Evolutionary conservation across 192 early-diverging fungal genomes (phyloP).

Genomic region (Umbelopsis sp.): DNA sequence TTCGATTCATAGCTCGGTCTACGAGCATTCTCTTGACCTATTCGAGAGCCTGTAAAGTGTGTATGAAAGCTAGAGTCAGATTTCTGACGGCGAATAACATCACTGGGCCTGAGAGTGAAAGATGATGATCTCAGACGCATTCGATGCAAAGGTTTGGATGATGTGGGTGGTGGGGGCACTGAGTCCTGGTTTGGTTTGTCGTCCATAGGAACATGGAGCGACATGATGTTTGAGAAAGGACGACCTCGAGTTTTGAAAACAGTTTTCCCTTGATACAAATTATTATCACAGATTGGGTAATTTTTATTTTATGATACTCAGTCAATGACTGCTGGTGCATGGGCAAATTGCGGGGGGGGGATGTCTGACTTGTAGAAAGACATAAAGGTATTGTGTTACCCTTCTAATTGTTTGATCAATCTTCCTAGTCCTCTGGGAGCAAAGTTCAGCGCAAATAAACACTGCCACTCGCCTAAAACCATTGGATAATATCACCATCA

Average conservation of each 20-base stretch:
- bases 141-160: not conserved
- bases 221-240: not conserved
- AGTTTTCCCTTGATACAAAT: not conserved
- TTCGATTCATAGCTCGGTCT: conserved; percentile 19
- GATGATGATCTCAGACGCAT: conserved; percentile 13
- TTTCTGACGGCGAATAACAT: conserved; percentile 21
- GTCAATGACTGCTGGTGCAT: too few relatives aligned
- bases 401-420: not conserved
- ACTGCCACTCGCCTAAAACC: conserved; percentile 1
- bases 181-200: not conserved
- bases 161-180: not conserved
- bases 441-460: conserved; percentile 5
- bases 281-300: not conserved
- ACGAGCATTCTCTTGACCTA: conserved; percentile 16
- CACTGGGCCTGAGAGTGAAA: conserved; percentile 10
- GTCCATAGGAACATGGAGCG: conserved; percentile 4
- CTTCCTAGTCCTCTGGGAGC: not conserved
- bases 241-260: not conserved
- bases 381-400: not conserved
- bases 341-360: not conserved
- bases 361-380: too few relatives aligned
- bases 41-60: not conserved
- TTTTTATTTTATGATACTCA: too few relatives aligned
- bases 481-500: not conserved
- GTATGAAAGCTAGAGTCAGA: conserved; percentile 20